Evolutionary conservation across 129 eudicot species (phyloP), one percentile per base, ranked within the genome.

Genomic region (Arctium minus): DNA sequence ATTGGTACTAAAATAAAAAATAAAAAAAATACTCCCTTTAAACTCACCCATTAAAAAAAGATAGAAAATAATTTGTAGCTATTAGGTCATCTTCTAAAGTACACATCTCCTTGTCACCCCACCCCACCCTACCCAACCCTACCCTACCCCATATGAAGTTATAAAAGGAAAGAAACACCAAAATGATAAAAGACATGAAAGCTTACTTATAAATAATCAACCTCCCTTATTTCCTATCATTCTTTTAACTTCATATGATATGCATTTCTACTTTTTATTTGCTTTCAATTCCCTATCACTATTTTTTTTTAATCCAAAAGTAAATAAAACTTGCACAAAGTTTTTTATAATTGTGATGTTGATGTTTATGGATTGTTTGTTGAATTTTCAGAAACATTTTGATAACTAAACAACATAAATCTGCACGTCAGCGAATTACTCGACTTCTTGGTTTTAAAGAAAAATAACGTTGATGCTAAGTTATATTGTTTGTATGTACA

Each of bases 161-260:
- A 53, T n/a, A 73, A 73, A 75, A 46, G 67, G 40, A 75, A 44
- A 75, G 8, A 62, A 75, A 74, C 67, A 75, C 17, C 35, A 27
- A 9, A 30, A 29, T 30, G 6, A 44, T 44, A 46, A 13, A 75
- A 75, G 38, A 44, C 65, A 75, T 46, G 67, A 75, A 75, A 46
- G 29, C 67, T 75, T 75, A 75, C 79, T 75, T 75, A 75, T 75
- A 75, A 75, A 75, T 75, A 75, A 75, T 75, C 67, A 30, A 46
- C 27, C 39, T 11, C 67, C 2, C 79, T 75, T 75, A 75, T 75
- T 46, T 75, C 27, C 79, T 5, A 75, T 29, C 39, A 46, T 46
- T 75, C 67, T 75, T 33, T 75, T 75, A 75, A 75, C 79, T 75
- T 75, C 79, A 44, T 75, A 46, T 75, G 79, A 75, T 75, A 75